Percentiles rank a stretch among this genome's conserved stretches.
Evolutionary conservation across 345 rosid genomes (phyloP).

Genomic region (Noccaea caerulescens): DNA sequence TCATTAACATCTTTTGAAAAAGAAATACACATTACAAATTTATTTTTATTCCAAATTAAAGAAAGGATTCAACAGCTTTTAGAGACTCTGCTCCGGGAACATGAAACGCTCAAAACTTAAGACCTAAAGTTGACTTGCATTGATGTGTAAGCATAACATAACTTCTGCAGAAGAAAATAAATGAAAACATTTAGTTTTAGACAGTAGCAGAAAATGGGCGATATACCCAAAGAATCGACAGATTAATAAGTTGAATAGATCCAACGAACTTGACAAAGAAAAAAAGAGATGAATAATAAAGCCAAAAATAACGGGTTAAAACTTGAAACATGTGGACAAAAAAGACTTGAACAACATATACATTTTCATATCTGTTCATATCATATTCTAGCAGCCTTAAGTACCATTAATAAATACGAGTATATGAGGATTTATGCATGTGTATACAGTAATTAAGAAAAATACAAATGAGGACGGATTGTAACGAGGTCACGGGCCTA

Average conservation of each 20-base stretch:
- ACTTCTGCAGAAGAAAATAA: not conserved
- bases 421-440: conserved; percentile 16
- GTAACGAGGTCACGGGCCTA: conserved; percentile 43
- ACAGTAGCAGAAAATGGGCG: not conserved
- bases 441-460: conserved; percentile 29
- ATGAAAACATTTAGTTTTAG: not conserved
- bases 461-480: conserved; percentile 31
- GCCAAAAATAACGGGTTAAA: conserved; percentile 29
- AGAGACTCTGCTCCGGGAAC: too few relatives aligned
- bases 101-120: too few relatives aligned
- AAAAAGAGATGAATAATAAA: conserved; percentile 5
- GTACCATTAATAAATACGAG: not conserved
- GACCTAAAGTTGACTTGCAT: not conserved
- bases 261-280: conserved; percentile 5
- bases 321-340: conserved; percentile 23
- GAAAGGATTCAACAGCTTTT: too few relatives aligned
- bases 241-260: conserved; percentile 14
- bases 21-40: too few relatives aligned
- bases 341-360: conserved; percentile 8
- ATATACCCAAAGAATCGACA: conserved; percentile 27
- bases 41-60: too few relatives aligned
- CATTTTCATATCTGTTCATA: not conserved
- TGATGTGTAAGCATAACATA: conserved; percentile 3
- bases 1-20: too few relatives aligned
- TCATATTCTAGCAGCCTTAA: conserved; percentile 5